These are phyloP conservation scores for Dendrobium huoshanense DNA, from an alignment of 106 monocot genomes.

Conservation along the genomic window DNA sequence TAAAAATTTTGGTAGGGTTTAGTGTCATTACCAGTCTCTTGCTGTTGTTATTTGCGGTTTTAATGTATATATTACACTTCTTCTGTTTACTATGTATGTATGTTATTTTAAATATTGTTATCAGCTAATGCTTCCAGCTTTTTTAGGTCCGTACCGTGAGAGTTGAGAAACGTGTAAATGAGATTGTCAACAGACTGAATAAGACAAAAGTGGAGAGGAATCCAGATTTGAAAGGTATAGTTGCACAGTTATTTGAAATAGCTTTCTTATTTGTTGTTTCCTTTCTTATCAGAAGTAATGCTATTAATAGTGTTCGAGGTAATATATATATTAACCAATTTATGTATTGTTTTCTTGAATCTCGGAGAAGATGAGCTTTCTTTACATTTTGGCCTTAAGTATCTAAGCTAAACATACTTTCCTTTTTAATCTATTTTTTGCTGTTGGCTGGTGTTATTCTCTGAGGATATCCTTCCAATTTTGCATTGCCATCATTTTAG, in stretches of 20 bases:
- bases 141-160: constrained; percentile 68
- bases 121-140: neutral
- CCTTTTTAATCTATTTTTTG: neutral
- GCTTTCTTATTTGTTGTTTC: neutral
- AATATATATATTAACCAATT: neutral
- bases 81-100: neutral
- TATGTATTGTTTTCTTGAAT: neutral
- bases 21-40: neutral
- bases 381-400: neutral
- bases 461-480: neutral
- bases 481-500: neutral
- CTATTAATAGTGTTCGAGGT: neutral
- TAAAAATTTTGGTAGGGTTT: neutral
- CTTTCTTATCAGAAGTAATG: neutral
- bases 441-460: neutral
- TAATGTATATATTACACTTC: neutral
- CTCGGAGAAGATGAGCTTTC: neutral
- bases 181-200: constrained; percentile 84
- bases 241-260: neutral
- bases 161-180: constrained; percentile 90
- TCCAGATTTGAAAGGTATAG: constrained; percentile 82
- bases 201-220: constrained; percentile 91
- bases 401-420: too few species aligned
- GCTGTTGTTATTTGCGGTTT: neutral
- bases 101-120: neutral